A percentile compares a stretch with the other conserved stretches of the same genome.
Conservation (phyloP, 1,284 basidiomycete genomes). For the Boletus semigastroideus region DNA sequence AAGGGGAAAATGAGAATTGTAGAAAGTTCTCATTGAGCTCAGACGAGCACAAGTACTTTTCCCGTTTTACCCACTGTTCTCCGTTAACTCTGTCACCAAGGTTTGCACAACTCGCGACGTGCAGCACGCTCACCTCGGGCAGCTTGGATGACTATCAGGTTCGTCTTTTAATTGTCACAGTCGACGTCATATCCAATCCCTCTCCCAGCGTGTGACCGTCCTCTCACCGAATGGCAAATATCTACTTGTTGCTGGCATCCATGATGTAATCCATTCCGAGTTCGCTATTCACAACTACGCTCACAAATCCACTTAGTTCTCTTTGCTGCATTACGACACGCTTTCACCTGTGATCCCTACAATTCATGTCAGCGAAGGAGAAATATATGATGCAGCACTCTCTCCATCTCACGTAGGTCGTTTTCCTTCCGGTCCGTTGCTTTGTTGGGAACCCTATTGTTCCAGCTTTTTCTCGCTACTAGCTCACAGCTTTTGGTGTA, state of each 20-base stretch:
- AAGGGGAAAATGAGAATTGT: slow-evolving; percentile 80
- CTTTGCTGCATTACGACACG: slow-evolving; percentile 67
- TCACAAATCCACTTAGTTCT: slow-evolving; percentile 48
- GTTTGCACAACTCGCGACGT: slow-evolving; percentile 50
- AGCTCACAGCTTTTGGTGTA: slow-evolving; percentile 65
- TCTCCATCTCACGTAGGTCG: slow-evolving; percentile 50
- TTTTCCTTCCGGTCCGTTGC: not conserved
- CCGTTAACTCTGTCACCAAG: slow-evolving; percentile 38
- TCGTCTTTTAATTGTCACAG: slow-evolving; percentile 14
- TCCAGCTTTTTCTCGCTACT: slow-evolving; percentile 63
- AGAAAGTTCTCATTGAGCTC: slow-evolving; percentile 66
- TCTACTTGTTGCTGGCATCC: slow-evolving; percentile 62
- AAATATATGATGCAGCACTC: slow-evolving; percentile 75
- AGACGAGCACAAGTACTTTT: slow-evolving; percentile 34
- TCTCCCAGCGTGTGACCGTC: slow-evolving; percentile 73
- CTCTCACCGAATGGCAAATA: slow-evolving; percentile 65
- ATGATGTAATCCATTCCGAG: slow-evolving; percentile 46
- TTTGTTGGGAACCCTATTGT: slow-evolving; percentile 6
- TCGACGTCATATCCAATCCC: slow-evolving; percentile 5
- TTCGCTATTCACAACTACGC: not conserved
- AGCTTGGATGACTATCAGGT: slow-evolving; percentile 84
- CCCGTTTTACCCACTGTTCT: not conserved
- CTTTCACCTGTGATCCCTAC: slow-evolving; percentile 49
- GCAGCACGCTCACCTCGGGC: slow-evolving; percentile 59
- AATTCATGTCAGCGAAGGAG: slow-evolving; percentile 54